Evolutionary conservation across 768 basidiomycete species (phyloP).

Genomic region (Sutorius australiensis): DNA sequence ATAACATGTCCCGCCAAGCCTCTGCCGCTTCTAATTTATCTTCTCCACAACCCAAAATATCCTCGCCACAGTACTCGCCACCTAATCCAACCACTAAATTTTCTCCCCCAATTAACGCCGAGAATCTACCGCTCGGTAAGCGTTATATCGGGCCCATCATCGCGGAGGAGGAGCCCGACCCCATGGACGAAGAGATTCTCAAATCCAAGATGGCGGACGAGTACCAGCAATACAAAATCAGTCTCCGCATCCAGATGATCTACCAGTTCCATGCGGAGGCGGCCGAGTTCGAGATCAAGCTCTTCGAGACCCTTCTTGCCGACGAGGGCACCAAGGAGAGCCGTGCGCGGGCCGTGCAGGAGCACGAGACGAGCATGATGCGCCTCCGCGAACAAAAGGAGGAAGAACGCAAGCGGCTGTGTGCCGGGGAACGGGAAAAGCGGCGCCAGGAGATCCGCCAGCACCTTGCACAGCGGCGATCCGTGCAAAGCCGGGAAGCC

Average conservation of each 20-base stretch:
- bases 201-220: constrained; percentile 34
- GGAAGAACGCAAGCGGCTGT: constrained; percentile 29
- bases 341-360: constrained; percentile 28
- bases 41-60: constrained; percentile 18
- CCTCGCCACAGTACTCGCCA: constrained; percentile 29
- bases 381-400: constrained; percentile 32
- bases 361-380: constrained; percentile 32
- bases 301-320: constrained; percentile 26
- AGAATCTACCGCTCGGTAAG: constrained; percentile 24
- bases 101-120: constrained; percentile 23
- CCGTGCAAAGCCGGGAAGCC: constrained; percentile 13
- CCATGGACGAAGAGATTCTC: constrained; percentile 26
- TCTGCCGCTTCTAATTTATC: constrained; percentile 24
- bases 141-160: constrained; percentile 33
- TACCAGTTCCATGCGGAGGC: constrained; percentile 31
- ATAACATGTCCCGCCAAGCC: constrained; percentile 29
- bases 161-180: constrained; percentile 26
- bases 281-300: constrained; percentile 28
- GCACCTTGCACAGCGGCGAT: constrained; percentile 21
- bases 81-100: constrained; percentile 20
- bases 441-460: constrained; percentile 18
- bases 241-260: constrained; percentile 34
- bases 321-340: constrained; percentile 29
- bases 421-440: constrained; percentile 27
- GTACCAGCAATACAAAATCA: constrained; percentile 29